Evolutionary conservation across 306 rosid genomes (phyloP).

Genomic region (Dryas alaskensis): DNA sequence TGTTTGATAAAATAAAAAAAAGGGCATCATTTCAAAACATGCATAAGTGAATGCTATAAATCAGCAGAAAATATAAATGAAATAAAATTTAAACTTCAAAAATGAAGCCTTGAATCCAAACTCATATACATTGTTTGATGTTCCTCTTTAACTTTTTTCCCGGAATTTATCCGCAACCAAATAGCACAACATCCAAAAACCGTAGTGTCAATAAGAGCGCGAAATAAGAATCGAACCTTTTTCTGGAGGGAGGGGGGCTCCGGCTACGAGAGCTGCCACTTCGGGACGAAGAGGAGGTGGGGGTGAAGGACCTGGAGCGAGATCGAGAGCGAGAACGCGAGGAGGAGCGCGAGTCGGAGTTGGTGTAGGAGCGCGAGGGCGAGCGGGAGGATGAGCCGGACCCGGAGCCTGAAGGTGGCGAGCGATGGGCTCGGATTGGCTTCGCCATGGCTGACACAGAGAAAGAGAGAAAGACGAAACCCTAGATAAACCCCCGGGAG

Average conservation of each 20-base stretch:
- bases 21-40: background rate
- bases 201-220: background rate
- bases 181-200: constrained; percentile 10
- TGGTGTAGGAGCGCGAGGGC: constrained; percentile 51
- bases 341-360: constrained; percentile 46
- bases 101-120: background rate
- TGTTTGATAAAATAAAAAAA: background rate
- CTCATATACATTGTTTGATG: background rate
- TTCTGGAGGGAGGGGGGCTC: constrained; percentile 59
- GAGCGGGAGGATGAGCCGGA: constrained; percentile 73
- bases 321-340: constrained; percentile 52
- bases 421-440: constrained; percentile 87
- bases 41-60: background rate
- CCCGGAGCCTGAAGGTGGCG: constrained; percentile 70
- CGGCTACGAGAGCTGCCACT: constrained; percentile 65
- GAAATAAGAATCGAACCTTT: constrained; percentile 39
- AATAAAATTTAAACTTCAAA: background rate
- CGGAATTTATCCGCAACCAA: constrained; percentile 2
- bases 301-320: constrained; percentile 68
- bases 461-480: constrained; percentile 33
- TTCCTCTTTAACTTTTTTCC: background rate
- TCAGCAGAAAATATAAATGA: background rate
- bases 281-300: constrained; percentile 78
- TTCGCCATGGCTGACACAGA: constrained; percentile 65
- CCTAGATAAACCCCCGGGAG: constrained; percentile 62